Percentiles rank a stretch among this genome's conserved stretches.
Conservation (phyloP, 192 early-diverging fungal species). For the Umbelopsis sp. region DNA sequence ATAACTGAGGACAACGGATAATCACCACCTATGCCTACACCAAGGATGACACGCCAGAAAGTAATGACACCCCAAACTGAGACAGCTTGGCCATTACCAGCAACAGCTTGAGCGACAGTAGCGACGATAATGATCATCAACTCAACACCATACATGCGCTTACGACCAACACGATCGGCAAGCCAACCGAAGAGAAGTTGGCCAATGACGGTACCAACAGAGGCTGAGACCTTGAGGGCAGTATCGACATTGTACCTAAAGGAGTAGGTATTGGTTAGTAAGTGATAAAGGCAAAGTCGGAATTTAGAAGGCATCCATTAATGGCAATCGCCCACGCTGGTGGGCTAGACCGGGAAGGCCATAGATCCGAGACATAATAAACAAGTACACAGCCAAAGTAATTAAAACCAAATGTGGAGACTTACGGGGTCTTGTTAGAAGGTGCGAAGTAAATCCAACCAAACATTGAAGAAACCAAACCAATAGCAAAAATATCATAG, state of each 20-base stretch:
- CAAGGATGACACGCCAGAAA: conserved; percentile 90
- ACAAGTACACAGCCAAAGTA: neutral
- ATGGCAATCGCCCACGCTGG: neutral
- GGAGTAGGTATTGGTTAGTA: no score
- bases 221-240: conserved; percentile 85
- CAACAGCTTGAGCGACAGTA: conserved; percentile 79
- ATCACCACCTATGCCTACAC: conserved; percentile 94
- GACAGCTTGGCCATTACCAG: conserved; percentile 70
- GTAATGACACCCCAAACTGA: conserved; percentile 66
- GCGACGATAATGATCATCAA: conserved; percentile 92
- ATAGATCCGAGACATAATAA: no score
- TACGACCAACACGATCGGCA: conserved; percentile 89
- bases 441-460: conserved; percentile 63
- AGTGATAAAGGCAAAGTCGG: no score
- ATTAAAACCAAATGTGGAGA: no score
- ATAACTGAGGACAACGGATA: conserved; percentile 96
- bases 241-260: conserved; percentile 66
- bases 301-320: no score
- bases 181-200: conserved; percentile 84
- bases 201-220: conserved; percentile 89
- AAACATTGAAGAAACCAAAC: conserved; percentile 84
- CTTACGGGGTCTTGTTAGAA: conserved; percentile 47
- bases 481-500: conserved; percentile 95
- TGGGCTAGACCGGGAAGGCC: no score
- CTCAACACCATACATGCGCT: conserved; percentile 87